Evolutionary conservation across 225 moss, liverwort and hornwort species (phyloP), one percentile per base, ranked within the genome.

Genomic region (Rhytidiadelphus loreus): DNA sequence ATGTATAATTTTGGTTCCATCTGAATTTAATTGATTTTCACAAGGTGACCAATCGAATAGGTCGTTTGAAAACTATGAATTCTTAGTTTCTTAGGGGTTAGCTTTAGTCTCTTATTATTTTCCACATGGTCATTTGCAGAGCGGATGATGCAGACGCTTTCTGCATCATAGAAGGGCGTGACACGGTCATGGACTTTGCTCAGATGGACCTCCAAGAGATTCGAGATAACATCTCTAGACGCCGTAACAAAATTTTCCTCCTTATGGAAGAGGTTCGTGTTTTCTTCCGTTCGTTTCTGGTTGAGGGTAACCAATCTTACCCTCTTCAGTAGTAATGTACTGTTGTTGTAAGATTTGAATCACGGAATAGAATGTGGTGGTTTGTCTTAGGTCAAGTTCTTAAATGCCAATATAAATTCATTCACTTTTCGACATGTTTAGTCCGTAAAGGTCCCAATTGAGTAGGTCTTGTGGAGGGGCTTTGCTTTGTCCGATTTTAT

Each of bases 111-210:
- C 57, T 43, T 41, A 73, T 57, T 41, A 41, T 53, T 74, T 61
- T 76, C 50, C 44, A 65, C 13, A 12, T 62, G 78, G 66, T 56
- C 18, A 56, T 85, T 60, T 85, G 90, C 88, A 92, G 94, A 76
- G 92, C 82, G 55, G 94, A 94, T 13, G 94, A 94, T 86, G 86
- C 76, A 60, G 94, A 94, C 32, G 93, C 94, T 43, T 98, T 98
- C 75, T 98, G 98, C 79, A 98, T 98, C 44, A 98, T 98, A 44
- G 98, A 98, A 90, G 98, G 98, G 80, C 94, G 98, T 83, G 98
- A 98, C 75, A 98, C 98, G 25, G 98, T 98, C 83, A 91, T 94
- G 90, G 97, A 98, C 89, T 98, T 98, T 86, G 98, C 98, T 44
- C 92, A 96, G 56, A 95, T 98, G 98, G 95, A 97, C 88, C 93